Evolutionary conservation across 768 basidiomycete species (phyloP).

Genomic region (Dentipellis sp.): DNA sequence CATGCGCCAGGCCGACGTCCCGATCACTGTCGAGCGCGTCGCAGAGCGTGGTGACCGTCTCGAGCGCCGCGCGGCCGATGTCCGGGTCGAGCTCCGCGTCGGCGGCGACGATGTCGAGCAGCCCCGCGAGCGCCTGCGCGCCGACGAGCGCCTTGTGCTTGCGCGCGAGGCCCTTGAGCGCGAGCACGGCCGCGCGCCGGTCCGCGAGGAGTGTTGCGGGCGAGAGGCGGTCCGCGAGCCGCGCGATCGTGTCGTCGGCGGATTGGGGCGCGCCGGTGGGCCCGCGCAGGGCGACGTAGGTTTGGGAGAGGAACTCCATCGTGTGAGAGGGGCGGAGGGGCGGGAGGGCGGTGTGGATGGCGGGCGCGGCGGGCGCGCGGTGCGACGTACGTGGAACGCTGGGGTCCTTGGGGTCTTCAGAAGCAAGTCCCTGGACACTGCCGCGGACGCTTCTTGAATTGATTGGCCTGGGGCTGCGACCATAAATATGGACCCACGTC

Average conservation of each 20-base stretch:
- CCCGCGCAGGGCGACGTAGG: constrained; percentile 78
- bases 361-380: not conserved
- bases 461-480: too few relatives aligned
- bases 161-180: constrained; percentile 85
- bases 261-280: constrained; percentile 80
- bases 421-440: too few relatives aligned
- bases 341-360: not conserved
- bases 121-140: constrained; percentile 60
- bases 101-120: constrained; percentile 74
- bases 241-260: constrained; percentile 75
- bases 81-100: constrained; percentile 90
- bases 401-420: too few relatives aligned
- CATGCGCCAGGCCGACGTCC: constrained; percentile 77
- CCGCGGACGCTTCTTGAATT: too few relatives aligned
- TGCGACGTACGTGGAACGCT: not conserved
- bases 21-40: constrained; percentile 61
- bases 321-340: not conserved
- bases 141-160: constrained; percentile 92
- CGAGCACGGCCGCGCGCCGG: constrained; percentile 85
- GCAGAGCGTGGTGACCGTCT: constrained; percentile 80
- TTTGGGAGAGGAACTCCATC: constrained; percentile 84
- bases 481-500: too few relatives aligned
- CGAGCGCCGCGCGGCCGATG: constrained; percentile 85
- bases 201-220: constrained; percentile 88
- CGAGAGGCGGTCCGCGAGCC: constrained; percentile 82